Percentiles rank a stretch among this genome's conserved stretches.
Evolutionary conservation across 2,329 filamentous ascomycete species (phyloP).

Genomic region (Aspergillus amoenus): DNA sequence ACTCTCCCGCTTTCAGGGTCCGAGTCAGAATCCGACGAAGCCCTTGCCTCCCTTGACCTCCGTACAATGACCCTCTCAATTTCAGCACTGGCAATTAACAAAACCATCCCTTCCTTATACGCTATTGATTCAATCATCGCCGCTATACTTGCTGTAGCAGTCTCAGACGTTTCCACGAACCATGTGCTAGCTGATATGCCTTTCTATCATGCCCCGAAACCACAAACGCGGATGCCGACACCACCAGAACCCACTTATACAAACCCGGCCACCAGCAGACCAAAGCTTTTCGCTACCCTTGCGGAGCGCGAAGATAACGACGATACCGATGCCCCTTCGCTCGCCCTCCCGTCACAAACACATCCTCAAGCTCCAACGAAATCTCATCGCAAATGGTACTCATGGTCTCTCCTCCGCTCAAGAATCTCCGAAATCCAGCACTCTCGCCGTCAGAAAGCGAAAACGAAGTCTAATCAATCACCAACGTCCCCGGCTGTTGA

Average conservation of each 20-base stretch:
- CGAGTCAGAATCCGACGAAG: slow-evolving; percentile 37
- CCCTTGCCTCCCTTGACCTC: slow-evolving; percentile 46
- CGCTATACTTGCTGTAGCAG: slow-evolving; percentile 45
- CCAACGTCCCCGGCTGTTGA: slow-evolving; percentile 33
- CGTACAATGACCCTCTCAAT: slow-evolving; percentile 42
- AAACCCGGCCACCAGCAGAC: not conserved
- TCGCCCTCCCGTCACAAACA: slow-evolving; percentile 14
- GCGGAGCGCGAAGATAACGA: slow-evolving; percentile 44
- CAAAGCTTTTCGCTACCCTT: slow-evolving; percentile 35
- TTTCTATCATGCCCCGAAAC: slow-evolving; percentile 23
- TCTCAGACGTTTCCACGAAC: slow-evolving; percentile 44
- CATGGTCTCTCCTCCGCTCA: slow-evolving; percentile 18
- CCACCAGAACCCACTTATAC: slow-evolving; percentile 17
- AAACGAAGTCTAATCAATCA: slow-evolving; percentile 23
- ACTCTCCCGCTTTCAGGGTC: slow-evolving; percentile 40
- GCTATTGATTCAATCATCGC: slow-evolving; percentile 49
- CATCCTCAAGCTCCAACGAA: slow-evolving; percentile 1
- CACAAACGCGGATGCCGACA: slow-evolving; percentile 9
- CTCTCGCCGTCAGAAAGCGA: slow-evolving; percentile 15
- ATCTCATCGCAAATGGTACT: slow-evolving; percentile 13
- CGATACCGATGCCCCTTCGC: slow-evolving; percentile 21
- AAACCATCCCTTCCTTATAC: slow-evolving; percentile 47
- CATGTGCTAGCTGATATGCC: slow-evolving; percentile 39
- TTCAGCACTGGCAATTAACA: slow-evolving; percentile 39
- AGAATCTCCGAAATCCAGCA: not conserved